phyloP scores from a whole-genome alignment of 139 green algal species.

The Cymbomonas tetramitiformis region DNA sequence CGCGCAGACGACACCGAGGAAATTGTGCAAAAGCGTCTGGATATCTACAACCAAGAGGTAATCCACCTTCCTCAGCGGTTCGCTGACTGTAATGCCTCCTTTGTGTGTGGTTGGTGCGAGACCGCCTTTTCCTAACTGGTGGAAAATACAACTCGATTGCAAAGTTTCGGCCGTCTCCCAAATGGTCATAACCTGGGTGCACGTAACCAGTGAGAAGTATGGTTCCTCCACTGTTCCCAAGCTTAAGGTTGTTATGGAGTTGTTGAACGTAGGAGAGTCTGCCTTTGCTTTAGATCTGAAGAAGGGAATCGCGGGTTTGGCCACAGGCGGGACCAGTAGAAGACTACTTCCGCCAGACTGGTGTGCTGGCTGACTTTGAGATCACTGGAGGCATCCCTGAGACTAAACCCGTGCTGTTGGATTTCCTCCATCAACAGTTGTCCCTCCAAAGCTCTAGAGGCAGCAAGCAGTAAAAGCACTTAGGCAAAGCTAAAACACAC shows the following conservation, averaged over 20 bases:
- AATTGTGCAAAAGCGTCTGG: slow-evolving; percentile 58
- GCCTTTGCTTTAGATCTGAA: too few species aligned
- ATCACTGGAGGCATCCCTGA: slow-evolving; percentile 84
- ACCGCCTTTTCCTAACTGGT: too few species aligned
- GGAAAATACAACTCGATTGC: too few species aligned
- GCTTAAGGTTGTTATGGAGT: too few species aligned
- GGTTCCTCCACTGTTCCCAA: too few species aligned
- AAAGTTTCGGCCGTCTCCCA: too few species aligned
- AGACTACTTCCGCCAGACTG: slow-evolving; percentile 51
- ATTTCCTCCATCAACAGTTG: neutral
- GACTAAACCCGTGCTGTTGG: slow-evolving; percentile 64
- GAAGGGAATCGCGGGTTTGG: too few species aligned
- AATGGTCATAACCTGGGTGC: too few species aligned
- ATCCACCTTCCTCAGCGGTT: neutral
- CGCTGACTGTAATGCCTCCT: neutral
- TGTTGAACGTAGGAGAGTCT: too few species aligned
- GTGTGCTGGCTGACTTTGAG: slow-evolving; percentile 75
- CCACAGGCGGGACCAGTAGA: slow-evolving; percentile 62
- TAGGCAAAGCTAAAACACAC: neutral
- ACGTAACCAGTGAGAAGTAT: too few species aligned
- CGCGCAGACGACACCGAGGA: slow-evolving; percentile 72
- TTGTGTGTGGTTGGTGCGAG: neutral
- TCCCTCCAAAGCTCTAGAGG: neutral
- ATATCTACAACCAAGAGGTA: slow-evolving; percentile 40
- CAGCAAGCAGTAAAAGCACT: neutral